Base-by-base conservation (phyloP, 345 rosid species). In the Durio zibethinus region DNA sequence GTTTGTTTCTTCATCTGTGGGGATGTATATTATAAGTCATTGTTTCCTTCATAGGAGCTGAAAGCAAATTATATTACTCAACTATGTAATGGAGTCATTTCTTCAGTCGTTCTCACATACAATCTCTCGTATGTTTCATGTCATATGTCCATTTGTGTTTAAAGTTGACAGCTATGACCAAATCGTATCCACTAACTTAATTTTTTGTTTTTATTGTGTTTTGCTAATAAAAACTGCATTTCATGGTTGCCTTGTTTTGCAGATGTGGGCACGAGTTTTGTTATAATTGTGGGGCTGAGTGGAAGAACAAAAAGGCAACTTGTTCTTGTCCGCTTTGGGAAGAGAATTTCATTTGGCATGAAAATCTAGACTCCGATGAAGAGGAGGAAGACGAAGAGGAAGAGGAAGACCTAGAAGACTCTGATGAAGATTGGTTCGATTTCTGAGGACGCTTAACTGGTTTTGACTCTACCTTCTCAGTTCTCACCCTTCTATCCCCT, bases 271-370 rank as follows among this genome's bases (percentile, higher is more conserved):
- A 73, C 29, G 89, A 91, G 83, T 91, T 91, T 74, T 91, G 97
- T 85, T 91, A 91, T 70, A 88, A 72, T 3, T 91, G 93, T 60
- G 97, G 97, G 42, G 88, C 87, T 4, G 86, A 78, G 73, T 91
- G 90, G 90, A 88, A 80, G 79, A 62, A 86, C 77, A 87, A 90
- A 66, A 84, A 64, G 45, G 68, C 93, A 42, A 85, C 91, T 10
- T 91, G 97, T 76, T 23, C 81, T 0, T 91, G 97, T 69, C 92
- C 90, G 0, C 80, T 87, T 20, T 90, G 93, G 94, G 86, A 79
- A 27, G 93, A 88, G 80, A 79, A 75, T 18, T 18, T 70, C 64
- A 85, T 87, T 68, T 79, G 66, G 83, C 60, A 43, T 42, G 76
- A 69, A 3, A 80, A 79, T 10, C 8, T 56, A 5, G 80, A 79